Evolutionary conservation across 371 early-diverging fungal genomes (phyloP), one percentile per base, ranked within the genome.

Genomic region (Chytridiales sp.): DNA sequence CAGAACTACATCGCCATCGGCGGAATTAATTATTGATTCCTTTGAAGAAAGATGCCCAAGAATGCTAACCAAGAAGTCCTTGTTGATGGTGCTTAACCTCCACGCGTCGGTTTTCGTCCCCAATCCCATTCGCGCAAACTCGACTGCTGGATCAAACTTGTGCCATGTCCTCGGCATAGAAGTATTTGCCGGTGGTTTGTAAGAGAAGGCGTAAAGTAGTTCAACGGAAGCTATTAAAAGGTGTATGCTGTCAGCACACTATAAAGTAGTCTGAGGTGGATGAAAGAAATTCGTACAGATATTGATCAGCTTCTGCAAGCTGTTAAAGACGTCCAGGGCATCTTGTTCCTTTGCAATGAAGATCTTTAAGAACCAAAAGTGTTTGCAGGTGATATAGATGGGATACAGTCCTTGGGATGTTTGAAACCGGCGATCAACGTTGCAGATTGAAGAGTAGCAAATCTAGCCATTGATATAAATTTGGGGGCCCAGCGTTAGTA

Each of bases 101-200:
- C 96, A 95, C 2, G 71, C 67, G 40, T 78, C 75, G 26, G 79
- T 78, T 46, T 67, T 78, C n/a, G 74, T 72, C 4, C 83, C 88
- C 0, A 94, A 86, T 13, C 95, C 96, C 88, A 91, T 87, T 17
- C 96, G 83, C 47, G 71, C 79, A 72, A 88, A 94, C 73, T 95
- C 96, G 9, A 27, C 40, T n/a, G 43, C 54, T 0, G 92, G 87
- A 63, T 91, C 84, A 67, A 89, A 96, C 2, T 87, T 59, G 26
- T 70, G 73, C 93, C 92, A 92, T 4, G 34, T 56, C 30, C 29
- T 36, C 27, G 30, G 11, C 35, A 13, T 31, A 6, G 5, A 31
- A 15, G 30, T 32, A 26, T 6, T 40, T 4, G 27, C 72, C 51
- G 56, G 75, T 9, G 89, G 88, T 27, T 77, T 75, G 68, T 87